phyloP scores from a whole-genome alignment of 108 stramenopile species.

The Fragilaria radians region DNA sequence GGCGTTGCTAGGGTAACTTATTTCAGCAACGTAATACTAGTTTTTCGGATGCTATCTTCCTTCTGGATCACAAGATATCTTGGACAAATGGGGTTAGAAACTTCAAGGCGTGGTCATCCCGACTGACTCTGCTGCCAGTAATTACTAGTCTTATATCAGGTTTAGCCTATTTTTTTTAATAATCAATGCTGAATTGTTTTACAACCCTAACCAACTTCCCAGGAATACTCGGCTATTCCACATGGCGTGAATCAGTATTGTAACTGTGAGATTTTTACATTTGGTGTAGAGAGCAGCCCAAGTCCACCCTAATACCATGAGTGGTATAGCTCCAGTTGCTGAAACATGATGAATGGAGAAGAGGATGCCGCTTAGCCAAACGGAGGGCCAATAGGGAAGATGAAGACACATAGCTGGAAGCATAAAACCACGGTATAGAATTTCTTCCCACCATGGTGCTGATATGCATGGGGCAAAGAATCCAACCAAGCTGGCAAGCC shows the following conservation, averaged over 20 bases:
- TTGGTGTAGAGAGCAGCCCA: slow-evolving; percentile 85
- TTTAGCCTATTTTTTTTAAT: no score
- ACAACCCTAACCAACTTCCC: slow-evolving; percentile 86
- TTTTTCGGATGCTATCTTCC: no score
- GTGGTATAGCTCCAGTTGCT: slow-evolving; percentile 71
- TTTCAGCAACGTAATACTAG: no score
- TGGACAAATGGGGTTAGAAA: no score
- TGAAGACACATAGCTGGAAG: slow-evolving; percentile 54
- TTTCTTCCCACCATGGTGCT: slow-evolving; percentile 92
- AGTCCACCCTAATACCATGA: slow-evolving; percentile 80
- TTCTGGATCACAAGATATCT: no score
- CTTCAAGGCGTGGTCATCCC: no score
- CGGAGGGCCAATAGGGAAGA: slow-evolving; percentile 41
- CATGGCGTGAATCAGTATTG: slow-evolving; percentile 87
- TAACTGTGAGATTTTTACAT: slow-evolving; percentile 76
- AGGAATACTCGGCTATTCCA: slow-evolving; percentile 93
- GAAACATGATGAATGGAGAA: slow-evolving; percentile 88
- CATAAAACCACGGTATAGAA: slow-evolving; percentile 87
- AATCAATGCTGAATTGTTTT: slow-evolving; percentile 63
- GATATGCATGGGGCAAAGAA: slow-evolving; percentile 89
- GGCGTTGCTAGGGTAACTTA: no score
- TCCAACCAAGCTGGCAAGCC: slow-evolving; percentile 72
- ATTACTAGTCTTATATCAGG: no score
- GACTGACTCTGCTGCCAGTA: no score
- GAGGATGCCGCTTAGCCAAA: slow-evolving; percentile 67